A percentile compares a stretch with the other conserved stretches of the same genome.
These are phyloP conservation scores for Thielaviopsis euricoi DNA, from an alignment of 2,329 filamentous ascomycete genomes.

Conservation along the genomic window DNA sequence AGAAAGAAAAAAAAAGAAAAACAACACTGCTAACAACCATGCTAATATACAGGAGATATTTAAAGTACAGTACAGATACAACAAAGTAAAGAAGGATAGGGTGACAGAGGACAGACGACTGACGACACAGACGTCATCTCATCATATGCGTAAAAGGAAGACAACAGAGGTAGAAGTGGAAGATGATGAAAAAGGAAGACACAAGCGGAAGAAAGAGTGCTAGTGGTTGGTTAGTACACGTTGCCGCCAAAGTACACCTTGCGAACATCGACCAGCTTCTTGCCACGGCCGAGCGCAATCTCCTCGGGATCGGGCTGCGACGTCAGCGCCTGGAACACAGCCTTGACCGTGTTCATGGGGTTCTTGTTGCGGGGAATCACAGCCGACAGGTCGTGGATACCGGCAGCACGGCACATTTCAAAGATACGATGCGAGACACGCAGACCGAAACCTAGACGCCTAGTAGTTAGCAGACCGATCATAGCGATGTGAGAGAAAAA, in stretches of 20 bases:
- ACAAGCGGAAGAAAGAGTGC: no score
- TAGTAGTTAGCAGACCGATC: slow-evolving; percentile 6
- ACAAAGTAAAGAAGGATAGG: background rate
- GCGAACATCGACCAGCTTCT: slow-evolving; percentile 88
- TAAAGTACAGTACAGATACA: background rate
- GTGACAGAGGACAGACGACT: background rate
- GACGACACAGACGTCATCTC: background rate
- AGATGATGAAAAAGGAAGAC: background rate
- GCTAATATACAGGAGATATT: slow-evolving; percentile 7
- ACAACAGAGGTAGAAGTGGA: background rate
- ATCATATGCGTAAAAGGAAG: background rate
- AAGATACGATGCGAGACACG: slow-evolving; percentile 84
- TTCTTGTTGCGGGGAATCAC: slow-evolving; percentile 73
- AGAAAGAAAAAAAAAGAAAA: background rate
- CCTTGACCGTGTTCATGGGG: slow-evolving; percentile 97
- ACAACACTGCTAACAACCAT: background rate
- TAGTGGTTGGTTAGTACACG: slow-evolving; percentile 33
- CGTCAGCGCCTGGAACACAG: slow-evolving; percentile 64
- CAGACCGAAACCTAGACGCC: slow-evolving; percentile 65
- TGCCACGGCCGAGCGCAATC: slow-evolving; percentile 74
- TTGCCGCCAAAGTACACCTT: slow-evolving; percentile 92
- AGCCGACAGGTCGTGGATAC: slow-evolving; percentile 75
- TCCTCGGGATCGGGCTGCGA: slow-evolving; percentile 78
- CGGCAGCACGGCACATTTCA: slow-evolving; percentile 77
- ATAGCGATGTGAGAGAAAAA: slow-evolving; percentile 1